phyloP scores from a whole-genome alignment of 179 eudicot species.

The Corrigiola litoralis region DNA sequence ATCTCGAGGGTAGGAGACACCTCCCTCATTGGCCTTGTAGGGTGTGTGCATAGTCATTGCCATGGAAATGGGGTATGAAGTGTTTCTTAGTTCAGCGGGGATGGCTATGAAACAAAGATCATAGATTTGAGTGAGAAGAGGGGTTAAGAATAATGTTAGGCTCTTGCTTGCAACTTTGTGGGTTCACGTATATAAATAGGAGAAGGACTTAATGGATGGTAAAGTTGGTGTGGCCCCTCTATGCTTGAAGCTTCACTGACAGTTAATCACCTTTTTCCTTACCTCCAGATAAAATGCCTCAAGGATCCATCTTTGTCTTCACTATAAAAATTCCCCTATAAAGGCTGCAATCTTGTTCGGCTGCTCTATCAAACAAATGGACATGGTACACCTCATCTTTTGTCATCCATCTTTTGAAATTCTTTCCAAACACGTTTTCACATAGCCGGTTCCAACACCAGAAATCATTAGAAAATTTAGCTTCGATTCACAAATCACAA shows the following conservation, averaged over 20 bases:
- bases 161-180: conserved; percentile 6
- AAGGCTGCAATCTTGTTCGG: conserved; percentile 19
- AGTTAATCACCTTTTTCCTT: conserved; percentile 28
- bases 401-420: neutral
- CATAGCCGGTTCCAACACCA: too few relatives aligned
- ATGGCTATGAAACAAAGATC: neutral
- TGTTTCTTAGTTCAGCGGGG: neutral
- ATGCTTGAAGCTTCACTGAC: conserved; percentile 31
- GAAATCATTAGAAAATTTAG: too few relatives aligned
- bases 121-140: neutral
- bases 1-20: conserved; percentile 39
- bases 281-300: conserved; percentile 26
- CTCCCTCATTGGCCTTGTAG: conserved; percentile 31
- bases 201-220: conserved; percentile 4
- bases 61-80: neutral
- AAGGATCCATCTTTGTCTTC: conserved; percentile 26
- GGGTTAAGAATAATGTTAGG: neutral
- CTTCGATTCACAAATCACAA: too few relatives aligned
- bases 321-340: conserved; percentile 10
- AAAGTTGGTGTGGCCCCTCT: conserved; percentile 22
- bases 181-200: conserved; percentile 6
- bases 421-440: too few relatives aligned
- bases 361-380: conserved; percentile 35
- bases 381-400: neutral
- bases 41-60: conserved; percentile 15